Conservation (phyloP, 2,329 filamentous ascomycete genomes). For the Helotiales sp. region DNA sequence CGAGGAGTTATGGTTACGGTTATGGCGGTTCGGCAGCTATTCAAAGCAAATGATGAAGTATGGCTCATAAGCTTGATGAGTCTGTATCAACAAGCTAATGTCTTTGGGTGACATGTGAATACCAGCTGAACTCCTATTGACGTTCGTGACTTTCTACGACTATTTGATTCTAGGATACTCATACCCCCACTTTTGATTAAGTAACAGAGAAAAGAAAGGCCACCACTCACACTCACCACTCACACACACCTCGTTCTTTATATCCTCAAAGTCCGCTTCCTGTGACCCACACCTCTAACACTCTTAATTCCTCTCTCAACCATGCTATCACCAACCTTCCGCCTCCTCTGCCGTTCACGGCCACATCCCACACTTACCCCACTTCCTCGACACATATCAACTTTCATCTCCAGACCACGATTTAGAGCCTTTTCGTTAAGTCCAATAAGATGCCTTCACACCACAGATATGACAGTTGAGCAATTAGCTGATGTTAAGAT, state of each 20-base stretch:
- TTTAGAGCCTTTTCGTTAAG: constrained; percentile 21
- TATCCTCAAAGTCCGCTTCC: background rate
- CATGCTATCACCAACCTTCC: constrained; percentile 10
- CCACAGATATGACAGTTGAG: constrained; percentile 44
- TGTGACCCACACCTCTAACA: background rate
- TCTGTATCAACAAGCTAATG: background rate
- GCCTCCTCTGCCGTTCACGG: background rate
- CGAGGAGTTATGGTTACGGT: constrained; percentile 16
- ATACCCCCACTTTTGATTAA: constrained; percentile 10
- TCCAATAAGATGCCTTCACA: constrained; percentile 18
- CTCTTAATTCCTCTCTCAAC: background rate
- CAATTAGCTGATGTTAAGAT: constrained; percentile 55
- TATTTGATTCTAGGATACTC: background rate
- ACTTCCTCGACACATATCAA: background rate
- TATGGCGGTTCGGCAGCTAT: background rate
- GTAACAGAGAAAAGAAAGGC: too few species aligned
- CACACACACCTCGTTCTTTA: background rate
- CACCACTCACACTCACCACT: background rate
- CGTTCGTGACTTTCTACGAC: too few species aligned
- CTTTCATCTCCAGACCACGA: background rate
- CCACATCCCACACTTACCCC: background rate
- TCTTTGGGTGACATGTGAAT: background rate
- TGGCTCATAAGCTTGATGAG: background rate
- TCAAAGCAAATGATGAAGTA: background rate
- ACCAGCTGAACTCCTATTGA: too few species aligned